phyloP scores from a whole-genome alignment of 2,329 filamentous ascomycete species.

The Xylaria sp. region DNA sequence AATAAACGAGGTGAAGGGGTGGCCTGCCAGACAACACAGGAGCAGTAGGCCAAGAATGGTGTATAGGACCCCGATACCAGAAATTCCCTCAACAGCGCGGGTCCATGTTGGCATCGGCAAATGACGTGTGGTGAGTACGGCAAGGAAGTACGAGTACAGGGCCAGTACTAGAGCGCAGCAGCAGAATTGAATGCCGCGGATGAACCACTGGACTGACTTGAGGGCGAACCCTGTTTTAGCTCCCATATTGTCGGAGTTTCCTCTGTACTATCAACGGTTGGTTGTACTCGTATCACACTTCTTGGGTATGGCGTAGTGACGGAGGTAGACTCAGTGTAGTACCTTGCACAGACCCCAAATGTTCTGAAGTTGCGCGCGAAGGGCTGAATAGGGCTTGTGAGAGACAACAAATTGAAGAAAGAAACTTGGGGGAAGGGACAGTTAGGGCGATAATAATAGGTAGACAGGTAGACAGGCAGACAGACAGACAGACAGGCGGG shows the following conservation, averaged over 20 bases:
- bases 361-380: slow-evolving; percentile 5
- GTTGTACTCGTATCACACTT: slow-evolving; percentile 14
- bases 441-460: slow-evolving; percentile 8
- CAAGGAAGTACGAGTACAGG: slow-evolving; percentile 84
- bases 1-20: slow-evolving; percentile 71
- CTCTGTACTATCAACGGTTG: slow-evolving; percentile 4
- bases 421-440: slow-evolving; percentile 4
- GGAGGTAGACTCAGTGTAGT: slow-evolving; percentile 1
- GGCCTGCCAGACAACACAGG: slow-evolving; percentile 78
- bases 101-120: slow-evolving; percentile 65
- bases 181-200: slow-evolving; percentile 75
- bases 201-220: slow-evolving; percentile 68
- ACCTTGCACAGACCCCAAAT: slow-evolving; percentile 5
- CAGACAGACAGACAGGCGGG: too few relatives aligned
- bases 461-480: too few relatives aligned
- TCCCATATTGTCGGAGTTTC: slow-evolving; percentile 52
- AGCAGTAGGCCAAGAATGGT: slow-evolving; percentile 71
- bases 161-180: slow-evolving; percentile 74
- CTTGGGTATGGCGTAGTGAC: slow-evolving; percentile 10
- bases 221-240: slow-evolving; percentile 62
- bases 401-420: slow-evolving; percentile 4
- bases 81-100: slow-evolving; percentile 77
- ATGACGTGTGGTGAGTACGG: slow-evolving; percentile 67
- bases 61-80: slow-evolving; percentile 76
- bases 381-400: slow-evolving; percentile 3